Base-by-base conservation (phyloP, 306 rosid species). In the Cicer pinnatifidum region DNA sequence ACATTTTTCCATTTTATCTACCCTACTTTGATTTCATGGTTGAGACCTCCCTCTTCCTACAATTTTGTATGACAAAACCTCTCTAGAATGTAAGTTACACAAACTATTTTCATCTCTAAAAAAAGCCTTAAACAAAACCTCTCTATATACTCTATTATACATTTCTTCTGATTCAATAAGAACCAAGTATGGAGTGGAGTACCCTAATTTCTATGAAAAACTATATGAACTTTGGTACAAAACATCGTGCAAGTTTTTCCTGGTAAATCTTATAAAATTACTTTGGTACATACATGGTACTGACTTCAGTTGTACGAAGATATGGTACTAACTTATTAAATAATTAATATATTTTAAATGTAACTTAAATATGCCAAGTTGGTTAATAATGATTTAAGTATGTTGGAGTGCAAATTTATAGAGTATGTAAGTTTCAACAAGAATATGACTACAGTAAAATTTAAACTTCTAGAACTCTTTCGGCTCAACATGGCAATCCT, bases 211-310 rank as follows among this genome's bases (percentile, higher is more conserved):
- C 72, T 94, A 88, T 60, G 96, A 82, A 71, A 91, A 94, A 67
- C 90, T 91, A 8, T 94, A 94, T 70, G 96, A 87, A 9, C 82
- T 94, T 82, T 90, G 96, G 99, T n/a, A n/a, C 97, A n/a, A 94
- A 91, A 80, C 96, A 94, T 81, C 85, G 97, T 54, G 90, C 93
- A 11, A 85, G 87, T 88, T 88, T 89, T 85, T 89, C 39, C 86
- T 89, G 97, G 97, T 91, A 80, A 83, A 67, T 71, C 23, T 38
- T 66, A 10, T 46, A 10, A 15, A 51, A 65, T 44, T 61, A 62
- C 46, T 59, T 44, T 63, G 23, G 53, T 13, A 37, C 47, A 39
- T 73, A 39, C 19, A 17, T 48, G 17, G 19, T n/a, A n/a, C n/a
- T n/a, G n/a, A n/a, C n/a, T 69, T 78, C 51, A 73, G 43, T 39